Evolutionary conservation across 371 early-diverging fungal genomes (phyloP), one percentile per base, ranked within the genome.

Genomic region (Chytridium lagenaria): DNA sequence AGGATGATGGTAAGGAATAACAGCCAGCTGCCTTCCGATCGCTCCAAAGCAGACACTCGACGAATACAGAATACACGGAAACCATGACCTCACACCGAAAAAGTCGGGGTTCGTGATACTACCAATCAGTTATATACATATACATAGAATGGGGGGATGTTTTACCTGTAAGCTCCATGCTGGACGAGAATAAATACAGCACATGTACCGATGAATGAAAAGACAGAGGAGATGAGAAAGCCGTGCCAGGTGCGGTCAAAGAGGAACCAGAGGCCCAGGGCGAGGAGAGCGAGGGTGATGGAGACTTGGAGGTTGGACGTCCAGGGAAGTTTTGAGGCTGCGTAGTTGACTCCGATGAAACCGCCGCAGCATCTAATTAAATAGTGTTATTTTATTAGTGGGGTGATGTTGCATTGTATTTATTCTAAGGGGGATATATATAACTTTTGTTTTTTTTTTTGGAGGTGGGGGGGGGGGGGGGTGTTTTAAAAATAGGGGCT

Each of bases 181-280:
- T 67, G 67, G 28, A 87, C 88, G 22, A 89, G 80, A 2, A 80
- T 52, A 38, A 78, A 82, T n/a, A 81, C 87, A 26, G 87, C 80
- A 19, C 71, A 50, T 0, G 90, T 90, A 7, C 90, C 90, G 33
- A 84, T 64, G 30, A 77, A 68, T 7, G 88, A 84, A n/a, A 85
- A 82, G 10, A 78, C 44, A 38, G 76, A 28, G 5, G 88, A 85
- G 37, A 87, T 74, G 34, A 82, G 44, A 70, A 88, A 87, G 36
- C 90, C 90, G 69, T 88, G 88, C 40, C 76, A 57, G 0, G 89
- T 88, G 19, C 87, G 78, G 70, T 90, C 90, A 78, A 90, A 90
- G 70, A 87, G 76, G 73, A 87, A 84, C 90, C 90, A 90, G 23
- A 88, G 73, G 30, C 81, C 85, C 23, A 88, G 38, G 0, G 86